Evolutionary conservation across 352 stramenopile species (phyloP).

Genomic region (Phytophthora brassicae): DNA sequence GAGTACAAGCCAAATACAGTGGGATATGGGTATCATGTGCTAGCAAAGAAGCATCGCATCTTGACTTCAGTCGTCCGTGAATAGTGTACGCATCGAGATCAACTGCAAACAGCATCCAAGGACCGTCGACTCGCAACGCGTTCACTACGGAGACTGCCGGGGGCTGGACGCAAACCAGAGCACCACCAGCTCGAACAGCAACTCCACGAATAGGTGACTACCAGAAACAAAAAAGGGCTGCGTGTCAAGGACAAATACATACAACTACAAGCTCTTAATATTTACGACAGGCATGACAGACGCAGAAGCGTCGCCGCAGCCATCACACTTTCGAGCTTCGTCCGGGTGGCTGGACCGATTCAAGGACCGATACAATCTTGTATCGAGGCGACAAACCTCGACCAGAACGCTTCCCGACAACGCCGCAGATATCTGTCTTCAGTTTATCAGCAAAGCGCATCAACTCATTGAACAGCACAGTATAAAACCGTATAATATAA

Average conservation of each 20-base stretch:
- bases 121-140: not conserved
- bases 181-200: not conserved
- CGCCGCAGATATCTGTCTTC: not conserved
- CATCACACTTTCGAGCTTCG: not conserved
- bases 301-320: not conserved
- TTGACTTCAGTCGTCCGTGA: conserved; percentile 1
- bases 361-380: not conserved
- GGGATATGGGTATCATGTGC: not conserved
- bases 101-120: not conserved
- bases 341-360: not conserved
- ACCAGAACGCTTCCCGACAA: not conserved
- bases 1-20: not conserved
- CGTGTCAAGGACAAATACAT: not conserved
- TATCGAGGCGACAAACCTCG: not conserved
- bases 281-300: not conserved
- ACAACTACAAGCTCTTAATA: not conserved
- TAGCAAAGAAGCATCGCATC: not conserved
- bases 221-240: not conserved
- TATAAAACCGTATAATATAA: not conserved
- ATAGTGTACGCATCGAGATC: not conserved
- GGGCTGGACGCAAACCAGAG: not conserved
- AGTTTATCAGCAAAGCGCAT: not conserved
- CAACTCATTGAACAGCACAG: not conserved
- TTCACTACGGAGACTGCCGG: not conserved
- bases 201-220: not conserved